These are phyloP conservation scores for Amanita thiersii DNA, from an alignment of 768 basidiomycete genomes.

Conservation along the genomic window DNA sequence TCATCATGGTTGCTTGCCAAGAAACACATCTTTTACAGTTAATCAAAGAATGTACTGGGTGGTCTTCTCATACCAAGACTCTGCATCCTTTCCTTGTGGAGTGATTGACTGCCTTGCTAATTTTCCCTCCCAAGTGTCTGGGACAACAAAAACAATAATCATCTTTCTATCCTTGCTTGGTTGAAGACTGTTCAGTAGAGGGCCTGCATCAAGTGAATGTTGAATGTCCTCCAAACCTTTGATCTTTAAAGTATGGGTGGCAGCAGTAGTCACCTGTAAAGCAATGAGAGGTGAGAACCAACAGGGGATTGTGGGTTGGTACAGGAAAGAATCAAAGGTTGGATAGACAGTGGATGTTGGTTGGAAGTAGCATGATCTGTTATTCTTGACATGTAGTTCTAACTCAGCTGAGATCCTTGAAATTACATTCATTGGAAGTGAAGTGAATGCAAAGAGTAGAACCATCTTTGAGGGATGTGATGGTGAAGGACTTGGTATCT, in stretches of 20 bases:
- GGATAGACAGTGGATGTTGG: too few species aligned
- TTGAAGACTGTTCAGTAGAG: not conserved
- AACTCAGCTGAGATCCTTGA: too few species aligned
- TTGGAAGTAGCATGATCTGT: too few species aligned
- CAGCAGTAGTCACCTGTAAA: not conserved
- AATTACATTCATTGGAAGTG: too few species aligned
- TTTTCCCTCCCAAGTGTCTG: not conserved
- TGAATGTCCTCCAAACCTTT: not conserved
- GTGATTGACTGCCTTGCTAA: constrained; percentile 1
- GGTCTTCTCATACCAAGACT: not conserved
- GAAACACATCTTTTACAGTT: constrained; percentile 1
- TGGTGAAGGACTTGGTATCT: too few species aligned
- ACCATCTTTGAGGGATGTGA: too few species aligned
- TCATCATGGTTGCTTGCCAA: constrained; percentile 1
- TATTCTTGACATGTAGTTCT: too few species aligned
- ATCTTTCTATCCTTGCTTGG: not conserved
- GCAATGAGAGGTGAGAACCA: not conserved
- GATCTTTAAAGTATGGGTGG: not conserved
- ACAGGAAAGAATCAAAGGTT: not conserved
- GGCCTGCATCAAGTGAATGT: not conserved
- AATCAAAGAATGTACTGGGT: constrained; percentile 1
- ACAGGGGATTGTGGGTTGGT: not conserved
- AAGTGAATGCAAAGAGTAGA: too few species aligned
- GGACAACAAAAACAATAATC: constrained; percentile 4
- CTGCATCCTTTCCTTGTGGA: too few species aligned